Evolutionary conservation across 768 basidiomycete species (phyloP).

Genomic region (Tylopilus sp.): DNA sequence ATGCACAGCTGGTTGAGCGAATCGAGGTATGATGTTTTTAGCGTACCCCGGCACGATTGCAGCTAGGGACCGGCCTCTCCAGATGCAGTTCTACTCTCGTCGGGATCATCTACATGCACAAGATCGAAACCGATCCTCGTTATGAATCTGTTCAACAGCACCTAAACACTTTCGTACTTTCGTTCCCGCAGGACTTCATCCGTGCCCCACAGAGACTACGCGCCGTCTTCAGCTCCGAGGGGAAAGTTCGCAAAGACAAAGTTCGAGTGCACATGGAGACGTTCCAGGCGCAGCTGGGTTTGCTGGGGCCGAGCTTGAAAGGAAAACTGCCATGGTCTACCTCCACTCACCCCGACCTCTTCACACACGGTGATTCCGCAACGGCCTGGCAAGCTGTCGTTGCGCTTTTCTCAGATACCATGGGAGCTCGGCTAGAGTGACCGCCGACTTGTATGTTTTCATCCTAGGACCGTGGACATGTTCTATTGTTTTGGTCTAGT

Average conservation of each 20-base stretch:
- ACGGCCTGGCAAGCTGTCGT: slow-evolving; percentile 13
- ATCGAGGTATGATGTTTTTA: not conserved
- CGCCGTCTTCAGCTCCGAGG: slow-evolving; percentile 7
- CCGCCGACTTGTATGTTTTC: too few species aligned
- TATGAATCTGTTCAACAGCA: not conserved
- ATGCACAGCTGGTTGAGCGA: slow-evolving; percentile 8
- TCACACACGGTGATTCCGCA: not conserved
- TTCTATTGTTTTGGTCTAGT: too few species aligned
- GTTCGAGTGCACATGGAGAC: accelerated
- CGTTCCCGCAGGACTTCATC: slow-evolving; percentile 6
- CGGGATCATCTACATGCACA: slow-evolving; percentile 17
- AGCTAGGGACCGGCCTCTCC: not conserved
- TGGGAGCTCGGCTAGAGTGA: too few species aligned
- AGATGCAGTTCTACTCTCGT: slow-evolving; percentile 7
- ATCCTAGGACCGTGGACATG: too few species aligned
- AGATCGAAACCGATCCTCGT: not conserved
- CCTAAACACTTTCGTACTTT: slow-evolving; percentile 2
- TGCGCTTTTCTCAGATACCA: slow-evolving; percentile 11
- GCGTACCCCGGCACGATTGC: not conserved
- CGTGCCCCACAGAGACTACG: not conserved
- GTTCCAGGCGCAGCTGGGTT: not conserved
- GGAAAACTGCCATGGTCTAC: not conserved
- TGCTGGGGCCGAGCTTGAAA: not conserved
- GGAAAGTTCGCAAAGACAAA: accelerated
- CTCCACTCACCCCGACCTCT: not conserved